Evolutionary conservation across 2,329 filamentous ascomycete genomes (phyloP).

Genomic region (Geosmithia putterillii): DNA sequence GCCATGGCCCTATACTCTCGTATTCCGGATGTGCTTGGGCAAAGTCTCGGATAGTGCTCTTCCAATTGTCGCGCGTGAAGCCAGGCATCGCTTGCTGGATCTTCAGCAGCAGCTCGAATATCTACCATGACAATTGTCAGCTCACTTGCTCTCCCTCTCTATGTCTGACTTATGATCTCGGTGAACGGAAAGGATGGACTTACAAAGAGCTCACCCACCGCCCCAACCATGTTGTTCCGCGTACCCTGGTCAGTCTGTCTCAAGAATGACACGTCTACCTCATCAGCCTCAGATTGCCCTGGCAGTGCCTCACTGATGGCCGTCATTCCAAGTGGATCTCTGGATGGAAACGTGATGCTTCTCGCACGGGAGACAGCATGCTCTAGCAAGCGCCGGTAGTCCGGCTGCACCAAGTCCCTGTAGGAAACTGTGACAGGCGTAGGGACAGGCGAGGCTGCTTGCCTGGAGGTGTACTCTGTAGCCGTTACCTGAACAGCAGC

Average conservation of each 20-base stretch:
- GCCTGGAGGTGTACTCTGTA: background rate
- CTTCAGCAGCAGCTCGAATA: background rate
- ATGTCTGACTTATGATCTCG: too few species aligned
- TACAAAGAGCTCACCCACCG: conserved; percentile 12
- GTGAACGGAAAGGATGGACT: conserved; percentile 3
- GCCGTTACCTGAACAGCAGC: too few species aligned
- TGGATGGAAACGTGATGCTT: background rate
- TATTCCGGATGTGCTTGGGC: conserved; percentile 26
- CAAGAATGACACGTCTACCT: conserved; percentile 6
- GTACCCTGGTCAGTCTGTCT: conserved; percentile 8
- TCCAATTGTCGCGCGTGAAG: conserved; percentile 31
- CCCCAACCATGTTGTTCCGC: conserved; percentile 11
- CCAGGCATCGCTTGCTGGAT: conserved; percentile 8
- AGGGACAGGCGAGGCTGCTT: background rate
- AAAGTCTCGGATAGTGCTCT: conserved; percentile 31
- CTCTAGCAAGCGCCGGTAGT: background rate
- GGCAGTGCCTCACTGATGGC: background rate
- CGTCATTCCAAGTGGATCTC: background rate
- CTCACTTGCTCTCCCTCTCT: background rate
- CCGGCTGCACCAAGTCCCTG: background rate
- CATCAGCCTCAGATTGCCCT: background rate
- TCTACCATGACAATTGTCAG: background rate
- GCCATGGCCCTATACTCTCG: conserved; percentile 23
- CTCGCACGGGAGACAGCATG: background rate
- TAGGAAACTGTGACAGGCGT: background rate